phyloP scores from a whole-genome alignment of 176 grass and related monocot species.

The Thalia dealbata region DNA sequence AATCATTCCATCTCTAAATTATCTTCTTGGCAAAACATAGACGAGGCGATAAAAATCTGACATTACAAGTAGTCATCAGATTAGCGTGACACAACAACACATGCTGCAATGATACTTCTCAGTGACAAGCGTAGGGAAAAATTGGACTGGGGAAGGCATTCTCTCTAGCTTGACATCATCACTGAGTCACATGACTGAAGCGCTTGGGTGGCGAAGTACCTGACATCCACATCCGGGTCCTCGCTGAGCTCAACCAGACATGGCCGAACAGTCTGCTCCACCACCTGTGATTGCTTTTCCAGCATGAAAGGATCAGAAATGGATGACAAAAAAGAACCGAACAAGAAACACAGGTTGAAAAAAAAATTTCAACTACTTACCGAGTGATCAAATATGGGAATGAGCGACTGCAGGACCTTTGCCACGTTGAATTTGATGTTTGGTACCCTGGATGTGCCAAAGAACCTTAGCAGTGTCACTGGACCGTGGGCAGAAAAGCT shows the following conservation, averaged over 20 bases:
- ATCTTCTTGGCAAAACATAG: no score
- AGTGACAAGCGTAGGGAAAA: not conserved
- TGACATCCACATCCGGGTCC: slow-evolving; percentile 94
- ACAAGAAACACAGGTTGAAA: not conserved
- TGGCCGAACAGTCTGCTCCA: slow-evolving; percentile 58
- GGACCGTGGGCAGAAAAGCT: not conserved
- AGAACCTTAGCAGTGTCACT: not conserved
- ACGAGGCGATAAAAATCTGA: no score
- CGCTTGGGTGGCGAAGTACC: slow-evolving; percentile 80
- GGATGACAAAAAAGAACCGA: not conserved
- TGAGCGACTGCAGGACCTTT: slow-evolving; percentile 66
- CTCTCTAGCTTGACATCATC: slow-evolving; percentile 64
- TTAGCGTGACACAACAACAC: no score
- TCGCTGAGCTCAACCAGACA: slow-evolving; percentile 86
- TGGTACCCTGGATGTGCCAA: slow-evolving; percentile 43
- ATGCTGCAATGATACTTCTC: not conserved
- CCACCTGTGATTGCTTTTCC: slow-evolving; percentile 38
- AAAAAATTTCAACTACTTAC: slow-evolving; percentile 42
- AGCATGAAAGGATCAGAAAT: slow-evolving; percentile 5
- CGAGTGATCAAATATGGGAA: slow-evolving; percentile 65
- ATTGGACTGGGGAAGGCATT: not conserved
- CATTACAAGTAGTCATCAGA: no score
- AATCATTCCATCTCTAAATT: no score
- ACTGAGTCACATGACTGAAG: slow-evolving; percentile 69
- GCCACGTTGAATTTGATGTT: slow-evolving; percentile 97